Percentiles rank a stretch among this genome's conserved stretches.
phyloP scores from a whole-genome alignment of 352 stramenopile species.

The Phytophthora pisi region DNA sequence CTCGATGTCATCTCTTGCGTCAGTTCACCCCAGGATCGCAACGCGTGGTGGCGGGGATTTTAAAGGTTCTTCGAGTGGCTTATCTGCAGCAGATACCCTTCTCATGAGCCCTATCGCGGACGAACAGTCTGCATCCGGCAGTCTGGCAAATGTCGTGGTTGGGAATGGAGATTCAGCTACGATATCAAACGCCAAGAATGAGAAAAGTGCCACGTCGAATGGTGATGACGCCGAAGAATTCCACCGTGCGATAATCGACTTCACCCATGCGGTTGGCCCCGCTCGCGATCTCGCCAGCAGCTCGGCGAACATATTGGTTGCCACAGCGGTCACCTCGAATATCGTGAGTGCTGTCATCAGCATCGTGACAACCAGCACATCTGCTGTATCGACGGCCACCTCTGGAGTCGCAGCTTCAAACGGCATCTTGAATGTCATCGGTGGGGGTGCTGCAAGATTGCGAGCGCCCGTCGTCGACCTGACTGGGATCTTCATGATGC shows the following conservation, averaged over 20 bases:
- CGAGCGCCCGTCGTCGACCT: conserved; percentile 49
- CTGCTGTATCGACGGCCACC: conserved; percentile 31
- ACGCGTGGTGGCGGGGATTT: neutral
- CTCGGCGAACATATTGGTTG: conserved; percentile 63
- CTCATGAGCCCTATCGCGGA: neutral
- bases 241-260: conserved; percentile 29
- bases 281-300: conserved; percentile 43
- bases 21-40: conserved; percentile 9
- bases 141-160: conserved; percentile 7
- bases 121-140: conserved; percentile 9
- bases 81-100: conserved; percentile 4
- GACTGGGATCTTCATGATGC: conserved; percentile 62
- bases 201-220: conserved; percentile 1
- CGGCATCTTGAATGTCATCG: conserved; percentile 32
- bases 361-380: conserved; percentile 41
- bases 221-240: conserved; percentile 23
- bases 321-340: conserved; percentile 56
- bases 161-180: conserved; percentile 9
- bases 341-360: conserved; percentile 55
- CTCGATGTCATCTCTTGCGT: conserved; percentile 15
- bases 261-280: conserved; percentile 30
- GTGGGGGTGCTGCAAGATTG: conserved; percentile 13
- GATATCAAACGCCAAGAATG: conserved; percentile 14
- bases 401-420: conserved; percentile 30
- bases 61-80: conserved; percentile 4